phyloP scores from a whole-genome alignment of 345 rosid genomes.

The Syzygium grande region DNA sequence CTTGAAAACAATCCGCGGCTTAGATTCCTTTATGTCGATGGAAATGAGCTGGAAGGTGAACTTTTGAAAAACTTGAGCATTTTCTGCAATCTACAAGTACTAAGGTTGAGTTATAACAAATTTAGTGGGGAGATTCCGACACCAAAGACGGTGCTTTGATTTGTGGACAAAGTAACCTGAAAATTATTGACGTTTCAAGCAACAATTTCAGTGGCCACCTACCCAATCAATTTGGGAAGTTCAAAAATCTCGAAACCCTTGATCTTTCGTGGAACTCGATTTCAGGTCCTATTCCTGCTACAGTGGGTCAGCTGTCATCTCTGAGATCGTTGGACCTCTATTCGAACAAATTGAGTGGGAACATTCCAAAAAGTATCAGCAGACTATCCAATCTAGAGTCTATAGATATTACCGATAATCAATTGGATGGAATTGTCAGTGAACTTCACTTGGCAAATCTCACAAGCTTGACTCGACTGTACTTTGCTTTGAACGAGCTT shows the following conservation, averaged over 20 bases:
- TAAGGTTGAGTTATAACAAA: too few relatives aligned
- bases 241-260: constrained; percentile 1
- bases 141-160: too few relatives aligned
- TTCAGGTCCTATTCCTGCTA: constrained; percentile 13
- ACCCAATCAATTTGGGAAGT: background rate
- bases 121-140: too few relatives aligned
- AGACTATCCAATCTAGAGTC: background rate
- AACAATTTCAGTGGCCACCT: constrained; percentile 11
- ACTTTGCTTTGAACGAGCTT: accelerated
- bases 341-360: constrained; percentile 2
- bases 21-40: background rate
- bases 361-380: constrained; percentile 8
- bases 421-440: constrained; percentile 4
- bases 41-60: background rate
- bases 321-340: background rate
- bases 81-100: too few relatives aligned
- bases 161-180: too few relatives aligned
- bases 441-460: constrained; percentile 14
- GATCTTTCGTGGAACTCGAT: constrained; percentile 3
- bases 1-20: background rate
- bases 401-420: background rate
- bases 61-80: too few relatives aligned
- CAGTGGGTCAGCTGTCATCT: constrained; percentile 1
- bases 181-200: too few relatives aligned
- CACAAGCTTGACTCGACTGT: background rate